These are phyloP conservation scores for Penicillium sp. DNA, from an alignment of 2,329 filamentous ascomycete genomes.

Conservation along the genomic window DNA sequence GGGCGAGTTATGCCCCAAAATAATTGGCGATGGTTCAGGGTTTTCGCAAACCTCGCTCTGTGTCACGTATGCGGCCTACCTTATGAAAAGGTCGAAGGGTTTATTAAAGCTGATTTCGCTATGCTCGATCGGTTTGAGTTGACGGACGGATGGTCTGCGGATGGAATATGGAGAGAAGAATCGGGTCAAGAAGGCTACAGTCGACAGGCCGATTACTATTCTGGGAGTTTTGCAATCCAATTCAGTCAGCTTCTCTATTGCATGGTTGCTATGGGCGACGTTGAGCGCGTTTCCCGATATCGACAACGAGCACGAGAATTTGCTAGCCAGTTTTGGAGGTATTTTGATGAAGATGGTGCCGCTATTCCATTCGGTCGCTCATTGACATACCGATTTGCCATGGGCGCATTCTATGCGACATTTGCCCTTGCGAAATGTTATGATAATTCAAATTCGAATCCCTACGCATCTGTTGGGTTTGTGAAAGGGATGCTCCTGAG, in stretches of 20 bases:
- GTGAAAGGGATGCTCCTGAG: conserved; percentile 56
- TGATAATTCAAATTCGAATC: conserved; percentile 1
- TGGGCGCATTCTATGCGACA: conserved; percentile 54
- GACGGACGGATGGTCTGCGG: conserved; percentile 52
- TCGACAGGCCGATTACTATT: conserved; percentile 57
- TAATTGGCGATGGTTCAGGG: conserved; percentile 59
- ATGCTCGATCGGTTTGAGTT: conserved; percentile 53
- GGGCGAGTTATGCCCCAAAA: conserved; percentile 51
- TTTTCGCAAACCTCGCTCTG: conserved; percentile 55
- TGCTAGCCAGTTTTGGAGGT: conserved; percentile 8
- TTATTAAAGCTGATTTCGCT: conserved; percentile 49
- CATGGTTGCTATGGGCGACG: background rate
- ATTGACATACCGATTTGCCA: conserved; percentile 57
- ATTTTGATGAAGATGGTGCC: conserved; percentile 7
- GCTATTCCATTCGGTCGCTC: conserved; percentile 59
- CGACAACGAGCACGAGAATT: background rate
- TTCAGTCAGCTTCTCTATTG: conserved; percentile 55
- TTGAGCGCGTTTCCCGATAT: conserved; percentile 1
- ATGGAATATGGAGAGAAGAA: conserved; percentile 37
- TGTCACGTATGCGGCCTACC: conserved; percentile 47
- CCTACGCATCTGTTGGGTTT: conserved; percentile 1
- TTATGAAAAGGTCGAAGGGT: conserved; percentile 34
- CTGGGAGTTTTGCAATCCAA: conserved; percentile 59
- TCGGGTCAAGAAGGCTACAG: conserved; percentile 1
- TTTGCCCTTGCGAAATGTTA: conserved; percentile 37